Evolutionary conservation across 2,329 filamentous ascomycete species (phyloP).

Genomic region (Phoma sp.): DNA sequence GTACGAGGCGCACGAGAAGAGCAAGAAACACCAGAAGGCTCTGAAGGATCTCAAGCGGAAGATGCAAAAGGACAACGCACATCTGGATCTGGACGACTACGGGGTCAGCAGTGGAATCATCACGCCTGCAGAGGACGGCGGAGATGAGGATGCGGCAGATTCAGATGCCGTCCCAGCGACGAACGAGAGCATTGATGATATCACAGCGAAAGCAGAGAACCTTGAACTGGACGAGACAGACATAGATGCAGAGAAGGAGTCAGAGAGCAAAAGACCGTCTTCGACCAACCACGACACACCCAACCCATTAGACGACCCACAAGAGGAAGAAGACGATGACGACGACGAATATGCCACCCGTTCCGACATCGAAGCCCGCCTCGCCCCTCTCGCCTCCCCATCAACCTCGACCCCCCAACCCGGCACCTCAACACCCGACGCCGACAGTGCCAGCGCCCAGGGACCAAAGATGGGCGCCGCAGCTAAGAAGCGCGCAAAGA

Average conservation of each 20-base stretch:
- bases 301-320: not conserved
- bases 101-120: constrained; percentile 41
- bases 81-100: constrained; percentile 57
- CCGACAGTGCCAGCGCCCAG: not conserved
- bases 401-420: constrained; percentile 12
- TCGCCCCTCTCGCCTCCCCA: constrained; percentile 24
- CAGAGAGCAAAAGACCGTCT: constrained; percentile 21
- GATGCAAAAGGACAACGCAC: constrained; percentile 80
- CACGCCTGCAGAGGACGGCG: constrained; percentile 42
- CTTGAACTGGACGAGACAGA: constrained; percentile 18
- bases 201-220: constrained; percentile 21
- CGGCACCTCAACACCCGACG: constrained; percentile 2
- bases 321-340: constrained; percentile 23
- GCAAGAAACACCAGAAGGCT: constrained; percentile 93
- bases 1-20: constrained; percentile 89
- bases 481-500: constrained; percentile 55
- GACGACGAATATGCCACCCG: constrained; percentile 49
- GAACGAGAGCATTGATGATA: constrained; percentile 24
- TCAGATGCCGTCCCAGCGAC: constrained; percentile 22
- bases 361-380: constrained; percentile 45
- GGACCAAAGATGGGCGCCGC: constrained; percentile 55
- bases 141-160: constrained; percentile 16
- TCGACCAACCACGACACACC: not conserved
- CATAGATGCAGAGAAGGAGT: constrained; percentile 31
- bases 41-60: constrained; percentile 79